Conservation (phyloP, 768 basidiomycete species). For the Suillus subaureus region DNA sequence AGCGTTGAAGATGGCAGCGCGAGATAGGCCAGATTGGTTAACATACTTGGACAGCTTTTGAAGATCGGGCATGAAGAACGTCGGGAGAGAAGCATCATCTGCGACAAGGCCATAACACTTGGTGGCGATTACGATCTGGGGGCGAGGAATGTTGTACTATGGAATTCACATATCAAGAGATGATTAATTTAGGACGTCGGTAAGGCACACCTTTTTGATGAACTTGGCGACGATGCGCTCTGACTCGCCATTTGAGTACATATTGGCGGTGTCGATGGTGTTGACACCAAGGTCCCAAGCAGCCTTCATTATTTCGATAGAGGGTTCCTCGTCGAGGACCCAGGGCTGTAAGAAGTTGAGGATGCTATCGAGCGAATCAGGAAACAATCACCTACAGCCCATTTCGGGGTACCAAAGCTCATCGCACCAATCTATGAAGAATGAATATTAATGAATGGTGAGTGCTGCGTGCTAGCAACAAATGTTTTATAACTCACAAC, state of each 20-base stretch:
- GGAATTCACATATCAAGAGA: neutral
- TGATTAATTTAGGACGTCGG: neutral
- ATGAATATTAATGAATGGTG: neutral
- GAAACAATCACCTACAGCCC: slow-evolving; percentile 22
- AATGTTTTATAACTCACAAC: slow-evolving; percentile 22
- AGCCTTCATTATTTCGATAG: slow-evolving; percentile 36
- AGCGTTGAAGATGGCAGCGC: slow-evolving; percentile 39
- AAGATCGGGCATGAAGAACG: neutral
- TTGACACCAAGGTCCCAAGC: slow-evolving; percentile 45
- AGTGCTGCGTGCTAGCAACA: neutral
- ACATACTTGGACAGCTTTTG: slow-evolving; percentile 20
- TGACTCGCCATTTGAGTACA: slow-evolving; percentile 39
- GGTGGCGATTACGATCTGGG: slow-evolving; percentile 34
- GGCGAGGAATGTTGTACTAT: slow-evolving; percentile 35
- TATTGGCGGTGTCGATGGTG: slow-evolving; percentile 42
- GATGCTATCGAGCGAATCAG: neutral
- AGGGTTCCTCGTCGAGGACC: slow-evolving; percentile 30
- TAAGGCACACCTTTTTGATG: slow-evolving; percentile 33
- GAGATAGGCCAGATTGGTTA: slow-evolving; percentile 39
- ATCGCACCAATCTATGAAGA: slow-evolving; percentile 30
- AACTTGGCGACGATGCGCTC: slow-evolving; percentile 41
- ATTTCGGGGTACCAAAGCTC: slow-evolving; percentile 29
- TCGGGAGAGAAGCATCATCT: slow-evolving; percentile 6
- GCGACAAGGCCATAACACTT: slow-evolving; percentile 27
- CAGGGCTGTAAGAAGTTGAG: slow-evolving; percentile 14